Percentiles rank a stretch among this genome's conserved stretches.
Conservation (phyloP, 768 basidiomycete genomes). For the Rhodotorula graminis region DNA sequence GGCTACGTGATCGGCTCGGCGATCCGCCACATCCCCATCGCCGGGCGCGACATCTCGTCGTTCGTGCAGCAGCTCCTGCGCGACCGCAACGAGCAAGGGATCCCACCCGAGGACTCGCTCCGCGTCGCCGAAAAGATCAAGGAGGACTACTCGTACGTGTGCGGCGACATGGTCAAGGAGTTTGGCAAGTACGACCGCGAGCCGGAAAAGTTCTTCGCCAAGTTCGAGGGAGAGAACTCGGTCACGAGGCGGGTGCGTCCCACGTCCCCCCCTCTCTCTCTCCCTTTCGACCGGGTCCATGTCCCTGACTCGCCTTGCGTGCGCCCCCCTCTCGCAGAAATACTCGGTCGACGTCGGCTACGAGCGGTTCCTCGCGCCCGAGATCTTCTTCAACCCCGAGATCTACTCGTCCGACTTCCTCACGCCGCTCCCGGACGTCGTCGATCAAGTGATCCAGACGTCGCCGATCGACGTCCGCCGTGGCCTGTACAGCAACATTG, state of each 20-base stretch:
- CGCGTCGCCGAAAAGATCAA: slow-evolving; percentile 89
- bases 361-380: slow-evolving; percentile 97
- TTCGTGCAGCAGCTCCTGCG: slow-evolving; percentile 94
- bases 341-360: slow-evolving; percentile 92
- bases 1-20: slow-evolving; percentile 98
- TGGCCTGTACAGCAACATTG: slow-evolving; percentile 97
- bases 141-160: slow-evolving; percentile 96
- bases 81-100: slow-evolving; percentile 83
- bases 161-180: slow-evolving; percentile 97
- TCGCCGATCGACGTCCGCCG: slow-evolving; percentile 96
- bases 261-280: no score
- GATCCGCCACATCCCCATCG: slow-evolving; percentile 98
- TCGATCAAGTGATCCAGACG: slow-evolving; percentile 89
- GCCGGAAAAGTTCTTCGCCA: slow-evolving; percentile 87
- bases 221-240: slow-evolving; percentile 87
- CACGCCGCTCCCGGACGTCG: slow-evolving; percentile 90
- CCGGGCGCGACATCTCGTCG: slow-evolving; percentile 92
- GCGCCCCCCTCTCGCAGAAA: slow-evolving; percentile 60
- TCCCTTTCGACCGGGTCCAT: no score
- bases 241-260: slow-evolving; percentile 80
- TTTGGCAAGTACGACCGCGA: slow-evolving; percentile 97
- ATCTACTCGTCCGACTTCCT: slow-evolving; percentile 96
- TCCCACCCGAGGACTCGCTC: slow-evolving; percentile 91
- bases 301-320: no score
- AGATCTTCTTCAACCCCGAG: slow-evolving; percentile 99